phyloP scores from a whole-genome alignment of 768 basidiomycete genomes.

The Trametes coccinea region DNA sequence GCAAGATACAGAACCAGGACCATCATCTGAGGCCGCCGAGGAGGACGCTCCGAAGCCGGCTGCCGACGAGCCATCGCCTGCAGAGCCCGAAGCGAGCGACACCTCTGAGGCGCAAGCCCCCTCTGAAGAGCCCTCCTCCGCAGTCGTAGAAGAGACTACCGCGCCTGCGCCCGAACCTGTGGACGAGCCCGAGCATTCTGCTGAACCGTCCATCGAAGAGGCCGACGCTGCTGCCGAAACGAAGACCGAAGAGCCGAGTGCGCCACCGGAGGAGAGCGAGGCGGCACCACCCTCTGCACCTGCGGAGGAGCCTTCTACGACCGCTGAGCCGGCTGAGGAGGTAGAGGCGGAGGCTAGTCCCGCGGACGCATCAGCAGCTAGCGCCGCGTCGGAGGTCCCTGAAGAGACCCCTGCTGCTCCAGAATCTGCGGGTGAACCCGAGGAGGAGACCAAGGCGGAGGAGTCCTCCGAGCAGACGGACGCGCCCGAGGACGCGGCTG shows the following conservation, averaged over 20 bases:
- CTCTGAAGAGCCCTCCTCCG: background rate
- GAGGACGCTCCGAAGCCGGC: background rate
- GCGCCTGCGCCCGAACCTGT: background rate
- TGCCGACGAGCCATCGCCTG: background rate
- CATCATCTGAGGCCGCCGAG: background rate
- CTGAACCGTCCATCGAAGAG: background rate
- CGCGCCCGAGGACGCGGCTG: background rate
- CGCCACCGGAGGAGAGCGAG: background rate
- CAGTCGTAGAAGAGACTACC: background rate
- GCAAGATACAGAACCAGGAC: background rate
- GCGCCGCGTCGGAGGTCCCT: background rate
- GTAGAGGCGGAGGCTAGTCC: background rate
- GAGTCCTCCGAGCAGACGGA: background rate
- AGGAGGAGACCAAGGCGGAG: background rate
- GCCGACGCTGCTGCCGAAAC: background rate
- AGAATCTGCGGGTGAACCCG: background rate
- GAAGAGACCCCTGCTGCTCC: background rate
- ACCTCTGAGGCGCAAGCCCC: background rate
- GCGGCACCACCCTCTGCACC: background rate
- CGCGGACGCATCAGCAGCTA: background rate
- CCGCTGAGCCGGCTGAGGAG: background rate
- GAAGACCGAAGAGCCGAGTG: background rate
- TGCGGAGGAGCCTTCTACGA: background rate
- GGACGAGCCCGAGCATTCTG: background rate
- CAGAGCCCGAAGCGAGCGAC: background rate